Conservation (phyloP, 2,329 filamentous ascomycete genomes). For the Harringtonia lauricola region DNA sequence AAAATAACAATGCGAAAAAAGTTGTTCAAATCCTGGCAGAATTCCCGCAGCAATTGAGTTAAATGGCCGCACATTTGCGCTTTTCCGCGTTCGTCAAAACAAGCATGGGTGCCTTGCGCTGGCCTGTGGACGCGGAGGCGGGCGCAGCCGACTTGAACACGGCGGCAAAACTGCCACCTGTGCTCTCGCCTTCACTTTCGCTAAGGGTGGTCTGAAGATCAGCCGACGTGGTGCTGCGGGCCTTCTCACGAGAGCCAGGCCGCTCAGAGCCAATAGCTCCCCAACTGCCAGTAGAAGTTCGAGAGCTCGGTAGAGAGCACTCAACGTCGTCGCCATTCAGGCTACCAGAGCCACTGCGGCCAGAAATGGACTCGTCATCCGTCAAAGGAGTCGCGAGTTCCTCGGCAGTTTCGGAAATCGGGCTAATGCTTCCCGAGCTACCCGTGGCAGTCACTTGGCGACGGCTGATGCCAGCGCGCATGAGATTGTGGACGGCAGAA, state of each 20-base stretch:
- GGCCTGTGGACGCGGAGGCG: conserved; percentile 46
- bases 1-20: neutral
- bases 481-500: conserved; percentile 81
- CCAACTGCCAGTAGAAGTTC: conserved; percentile 61
- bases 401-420: conserved; percentile 70
- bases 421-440: conserved; percentile 72
- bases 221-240: conserved; percentile 39
- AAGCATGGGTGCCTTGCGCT: conserved; percentile 77
- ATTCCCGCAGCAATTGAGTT: neutral
- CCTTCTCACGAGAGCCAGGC: conserved; percentile 60
- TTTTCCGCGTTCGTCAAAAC: conserved; percentile 85
- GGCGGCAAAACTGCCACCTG: conserved; percentile 53
- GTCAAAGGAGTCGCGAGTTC: conserved; percentile 55
- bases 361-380: conserved; percentile 68
- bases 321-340: conserved; percentile 59
- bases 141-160: conserved; percentile 52
- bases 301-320: conserved; percentile 60
- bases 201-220: conserved; percentile 56
- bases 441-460: conserved; percentile 64
- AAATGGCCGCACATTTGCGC: conserved; percentile 38
- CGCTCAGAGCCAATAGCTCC: conserved; percentile 81
- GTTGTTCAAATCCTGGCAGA: neutral
- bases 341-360: conserved; percentile 66
- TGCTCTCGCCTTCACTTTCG: conserved; percentile 31
- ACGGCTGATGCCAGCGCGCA: conserved; percentile 79